phyloP scores from a whole-genome alignment of 495 filamentous ascomycete genomes.

The Parathielavia hyrcaniae region DNA sequence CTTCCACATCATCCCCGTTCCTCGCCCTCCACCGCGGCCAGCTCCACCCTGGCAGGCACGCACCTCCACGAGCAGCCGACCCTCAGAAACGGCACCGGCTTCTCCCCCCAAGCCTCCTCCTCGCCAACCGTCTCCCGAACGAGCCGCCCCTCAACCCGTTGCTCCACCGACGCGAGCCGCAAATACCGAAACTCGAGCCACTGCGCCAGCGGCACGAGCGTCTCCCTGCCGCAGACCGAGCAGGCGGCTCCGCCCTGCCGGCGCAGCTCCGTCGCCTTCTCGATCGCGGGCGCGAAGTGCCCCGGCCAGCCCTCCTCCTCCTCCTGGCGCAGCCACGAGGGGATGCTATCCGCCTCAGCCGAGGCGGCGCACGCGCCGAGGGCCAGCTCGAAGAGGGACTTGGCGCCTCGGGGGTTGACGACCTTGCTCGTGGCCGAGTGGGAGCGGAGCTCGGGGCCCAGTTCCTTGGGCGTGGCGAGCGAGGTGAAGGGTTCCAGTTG shows the following conservation, averaged over 20 bases:
- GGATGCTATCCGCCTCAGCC: conserved; percentile 6
- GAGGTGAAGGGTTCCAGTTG: conserved; percentile 22
- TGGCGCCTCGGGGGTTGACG: conserved; percentile 16
- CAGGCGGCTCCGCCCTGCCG: conserved; percentile 23
- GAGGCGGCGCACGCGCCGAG: conserved; percentile 15
- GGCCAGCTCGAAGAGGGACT: conserved; percentile 26
- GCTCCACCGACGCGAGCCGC: not conserved
- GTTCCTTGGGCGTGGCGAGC: conserved; percentile 17
- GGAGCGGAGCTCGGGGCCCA: not conserved
- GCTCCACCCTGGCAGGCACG: conserved; percentile 33
- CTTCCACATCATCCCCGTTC: not conserved
- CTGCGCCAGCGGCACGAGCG: conserved; percentile 22
- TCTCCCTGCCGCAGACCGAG: conserved; percentile 25
- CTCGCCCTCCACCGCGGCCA: not conserved
- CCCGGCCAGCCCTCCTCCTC: conserved; percentile 1
- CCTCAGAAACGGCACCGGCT: conserved; percentile 54
- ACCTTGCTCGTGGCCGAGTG: not conserved
- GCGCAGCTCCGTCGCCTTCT: conserved; percentile 13
- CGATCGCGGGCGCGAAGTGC: conserved; percentile 8
- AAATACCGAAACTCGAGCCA: conserved; percentile 33
- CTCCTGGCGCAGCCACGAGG: conserved; percentile 1
- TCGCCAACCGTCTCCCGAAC: not conserved
- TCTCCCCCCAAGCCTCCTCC: conserved; percentile 15
- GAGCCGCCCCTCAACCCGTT: not conserved
- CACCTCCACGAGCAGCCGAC: conserved; percentile 63